Percentiles rank a stretch among this genome's conserved stretches.
These are phyloP conservation scores for Cytospora paraplurivora DNA, from an alignment of 2,329 filamentous ascomycete genomes.

Conservation along the genomic window DNA sequence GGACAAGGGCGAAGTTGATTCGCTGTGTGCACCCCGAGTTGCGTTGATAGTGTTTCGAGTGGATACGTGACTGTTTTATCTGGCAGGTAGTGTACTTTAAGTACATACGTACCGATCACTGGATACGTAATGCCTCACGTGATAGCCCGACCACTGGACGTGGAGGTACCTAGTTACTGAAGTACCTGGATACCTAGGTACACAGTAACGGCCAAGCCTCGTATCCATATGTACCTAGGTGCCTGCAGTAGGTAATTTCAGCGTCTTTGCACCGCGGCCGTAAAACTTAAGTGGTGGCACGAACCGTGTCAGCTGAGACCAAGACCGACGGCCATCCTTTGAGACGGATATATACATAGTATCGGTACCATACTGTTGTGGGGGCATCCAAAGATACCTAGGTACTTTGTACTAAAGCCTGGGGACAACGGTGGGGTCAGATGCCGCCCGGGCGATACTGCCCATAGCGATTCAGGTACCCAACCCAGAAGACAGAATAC, in stretches of 20 bases:
- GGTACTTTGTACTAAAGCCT: background rate
- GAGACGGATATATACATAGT: too few relatives aligned
- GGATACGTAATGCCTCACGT: conserved; percentile 21
- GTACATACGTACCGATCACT: background rate
- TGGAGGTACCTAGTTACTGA: background rate
- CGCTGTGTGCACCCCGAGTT: conserved; percentile 6
- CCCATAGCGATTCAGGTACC: background rate
- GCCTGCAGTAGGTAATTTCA: too few relatives aligned
- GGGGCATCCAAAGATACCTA: background rate
- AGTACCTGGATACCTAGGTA: background rate
- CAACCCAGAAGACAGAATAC: background rate
- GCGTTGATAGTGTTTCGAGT: conserved; percentile 17
- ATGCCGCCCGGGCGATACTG: background rate
- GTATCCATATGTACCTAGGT: too few relatives aligned
- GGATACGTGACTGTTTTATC: background rate
- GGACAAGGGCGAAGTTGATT: conserved; percentile 5
- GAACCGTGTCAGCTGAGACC: too few relatives aligned
- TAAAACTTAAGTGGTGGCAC: too few relatives aligned
- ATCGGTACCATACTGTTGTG: background rate
- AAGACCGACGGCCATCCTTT: too few relatives aligned
- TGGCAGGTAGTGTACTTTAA: too few relatives aligned
- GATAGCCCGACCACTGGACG: background rate
- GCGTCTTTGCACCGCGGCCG: too few relatives aligned
- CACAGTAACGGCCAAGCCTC: too few relatives aligned
- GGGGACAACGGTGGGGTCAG: background rate